Conservation (phyloP, 106 monocot genomes). For the Allium cepa region DNA sequence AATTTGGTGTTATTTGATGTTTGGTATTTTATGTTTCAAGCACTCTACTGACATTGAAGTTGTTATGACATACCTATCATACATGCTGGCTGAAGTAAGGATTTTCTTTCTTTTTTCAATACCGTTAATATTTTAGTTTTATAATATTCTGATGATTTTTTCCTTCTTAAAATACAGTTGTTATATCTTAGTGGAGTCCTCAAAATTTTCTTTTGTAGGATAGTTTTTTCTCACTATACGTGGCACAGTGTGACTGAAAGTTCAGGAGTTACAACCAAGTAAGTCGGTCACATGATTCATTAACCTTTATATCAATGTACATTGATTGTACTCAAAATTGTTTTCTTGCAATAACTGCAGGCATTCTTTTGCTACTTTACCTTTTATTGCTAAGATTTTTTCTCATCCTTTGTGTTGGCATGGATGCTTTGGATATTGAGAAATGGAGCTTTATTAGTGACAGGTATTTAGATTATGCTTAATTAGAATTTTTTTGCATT, state of each 20-base stretch:
- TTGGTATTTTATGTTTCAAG: no score
- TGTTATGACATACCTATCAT: constrained; percentile 62
- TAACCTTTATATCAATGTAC: not conserved
- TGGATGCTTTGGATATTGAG: constrained; percentile 96
- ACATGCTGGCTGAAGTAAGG: constrained; percentile 64
- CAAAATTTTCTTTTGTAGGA: not conserved
- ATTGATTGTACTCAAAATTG: no score
- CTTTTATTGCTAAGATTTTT: constrained; percentile 90
- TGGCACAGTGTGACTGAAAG: constrained; percentile 14
- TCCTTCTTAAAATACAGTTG: constrained; percentile 50
- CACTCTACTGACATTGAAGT: constrained; percentile 76
- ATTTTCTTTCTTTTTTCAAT: not conserved
- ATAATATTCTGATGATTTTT: not conserved
- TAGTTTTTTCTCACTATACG: not conserved
- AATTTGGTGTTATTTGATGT: no score
- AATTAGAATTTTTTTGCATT: no score
- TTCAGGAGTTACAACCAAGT: constrained; percentile 95
- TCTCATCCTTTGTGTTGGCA: constrained; percentile 93
- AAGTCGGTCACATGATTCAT: constrained; percentile 7
- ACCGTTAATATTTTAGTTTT: no score
- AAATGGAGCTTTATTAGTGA: constrained; percentile 78
- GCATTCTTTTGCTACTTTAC: constrained; percentile 89
- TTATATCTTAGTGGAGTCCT: constrained; percentile 56
- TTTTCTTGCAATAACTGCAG: constrained; percentile 28
- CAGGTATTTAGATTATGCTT: no score